phyloP scores from a whole-genome alignment of 2,329 filamentous ascomycete species.

The Xylariomycetidae sp. region DNA sequence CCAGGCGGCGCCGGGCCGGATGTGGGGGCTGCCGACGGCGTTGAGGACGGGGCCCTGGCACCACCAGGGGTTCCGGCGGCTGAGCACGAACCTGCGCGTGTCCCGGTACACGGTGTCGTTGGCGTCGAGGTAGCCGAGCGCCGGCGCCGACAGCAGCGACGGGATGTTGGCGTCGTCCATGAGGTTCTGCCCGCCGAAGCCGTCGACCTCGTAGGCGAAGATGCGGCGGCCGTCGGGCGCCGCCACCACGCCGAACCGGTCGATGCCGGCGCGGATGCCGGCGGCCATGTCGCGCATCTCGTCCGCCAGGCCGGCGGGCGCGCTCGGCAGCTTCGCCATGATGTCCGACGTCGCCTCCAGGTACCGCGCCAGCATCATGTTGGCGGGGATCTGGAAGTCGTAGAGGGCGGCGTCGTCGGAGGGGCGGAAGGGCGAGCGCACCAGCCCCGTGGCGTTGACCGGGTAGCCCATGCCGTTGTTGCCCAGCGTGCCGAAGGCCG shows the following conservation, averaged over 20 bases:
- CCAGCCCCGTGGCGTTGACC: constrained; percentile 70
- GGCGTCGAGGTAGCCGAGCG: constrained; percentile 53
- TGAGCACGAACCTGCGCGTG: constrained; percentile 72
- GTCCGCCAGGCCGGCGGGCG: constrained; percentile 35
- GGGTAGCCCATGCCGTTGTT: constrained; percentile 77
- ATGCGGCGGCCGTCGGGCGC: constrained; percentile 38
- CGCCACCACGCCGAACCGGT: constrained; percentile 61
- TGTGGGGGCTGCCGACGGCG: constrained; percentile 63
- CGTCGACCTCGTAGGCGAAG: constrained; percentile 73
- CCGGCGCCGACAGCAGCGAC: constrained; percentile 57
- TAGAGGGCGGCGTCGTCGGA: constrained; percentile 83
- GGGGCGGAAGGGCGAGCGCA: constrained; percentile 83
- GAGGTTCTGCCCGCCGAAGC: constrained; percentile 58
- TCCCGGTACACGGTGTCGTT: constrained; percentile 67
- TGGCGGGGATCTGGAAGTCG: constrained; percentile 83
- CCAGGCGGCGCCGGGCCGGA: constrained; percentile 55
- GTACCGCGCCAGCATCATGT: constrained; percentile 73
- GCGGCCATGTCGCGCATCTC: constrained; percentile 53
- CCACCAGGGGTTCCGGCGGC: constrained; percentile 73
- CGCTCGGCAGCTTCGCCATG: constrained; percentile 36
- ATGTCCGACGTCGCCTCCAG: constrained; percentile 44
- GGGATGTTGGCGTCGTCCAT: constrained; percentile 73
- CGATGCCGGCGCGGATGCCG: constrained; percentile 61
- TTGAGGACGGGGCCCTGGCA: constrained; percentile 59
- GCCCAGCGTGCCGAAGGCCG: constrained; percentile 73